These are phyloP conservation scores for Durotheca rogersii DNA, from an alignment of 495 filamentous ascomycete species.

Conservation along the genomic window DNA sequence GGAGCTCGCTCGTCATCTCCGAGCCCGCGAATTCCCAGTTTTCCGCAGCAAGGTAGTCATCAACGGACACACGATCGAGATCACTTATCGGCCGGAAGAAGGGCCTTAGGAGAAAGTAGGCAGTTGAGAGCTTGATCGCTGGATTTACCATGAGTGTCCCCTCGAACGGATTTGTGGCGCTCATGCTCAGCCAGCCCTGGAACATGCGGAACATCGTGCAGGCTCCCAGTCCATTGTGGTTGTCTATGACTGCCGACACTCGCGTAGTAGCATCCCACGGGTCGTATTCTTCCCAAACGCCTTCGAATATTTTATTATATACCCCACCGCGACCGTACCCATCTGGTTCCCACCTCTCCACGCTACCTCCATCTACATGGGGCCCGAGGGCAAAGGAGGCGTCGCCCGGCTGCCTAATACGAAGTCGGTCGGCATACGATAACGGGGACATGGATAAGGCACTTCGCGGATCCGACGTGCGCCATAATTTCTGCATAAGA, in stretches of 20 bases:
- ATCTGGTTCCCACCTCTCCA: constrained; percentile 82
- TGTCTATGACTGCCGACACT: constrained; percentile 65
- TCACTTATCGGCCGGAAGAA: constrained; percentile 64
- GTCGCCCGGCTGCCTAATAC: constrained; percentile 76
- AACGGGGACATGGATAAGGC: constrained; percentile 63
- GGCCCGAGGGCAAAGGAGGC: constrained; percentile 79
- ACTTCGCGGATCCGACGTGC: constrained; percentile 55
- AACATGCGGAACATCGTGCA: constrained; percentile 86
- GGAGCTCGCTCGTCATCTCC: constrained; percentile 57
- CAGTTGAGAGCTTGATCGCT: constrained; percentile 68
- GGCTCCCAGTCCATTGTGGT: constrained; percentile 80
- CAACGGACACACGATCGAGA: constrained; percentile 12
- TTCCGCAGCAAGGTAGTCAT: constrained; percentile 36
- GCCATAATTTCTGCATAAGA: constrained; percentile 78
- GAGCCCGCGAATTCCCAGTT: constrained; percentile 56
- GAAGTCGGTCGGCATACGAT: constrained; percentile 77
- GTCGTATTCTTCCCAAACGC: constrained; percentile 79
- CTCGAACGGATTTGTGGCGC: constrained; percentile 65
- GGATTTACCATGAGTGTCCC: constrained; percentile 86
- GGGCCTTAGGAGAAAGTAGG: constrained; percentile 80
- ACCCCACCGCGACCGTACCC: constrained; percentile 71
- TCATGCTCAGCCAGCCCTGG: constrained; percentile 87
- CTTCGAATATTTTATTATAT: constrained; percentile 71
- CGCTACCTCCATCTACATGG: constrained; percentile 79
- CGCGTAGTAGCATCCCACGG: constrained; percentile 75